Evolutionary conservation across 495 filamentous ascomycete genomes (phyloP).

Genomic region (Chaetomium cochliodes): DNA sequence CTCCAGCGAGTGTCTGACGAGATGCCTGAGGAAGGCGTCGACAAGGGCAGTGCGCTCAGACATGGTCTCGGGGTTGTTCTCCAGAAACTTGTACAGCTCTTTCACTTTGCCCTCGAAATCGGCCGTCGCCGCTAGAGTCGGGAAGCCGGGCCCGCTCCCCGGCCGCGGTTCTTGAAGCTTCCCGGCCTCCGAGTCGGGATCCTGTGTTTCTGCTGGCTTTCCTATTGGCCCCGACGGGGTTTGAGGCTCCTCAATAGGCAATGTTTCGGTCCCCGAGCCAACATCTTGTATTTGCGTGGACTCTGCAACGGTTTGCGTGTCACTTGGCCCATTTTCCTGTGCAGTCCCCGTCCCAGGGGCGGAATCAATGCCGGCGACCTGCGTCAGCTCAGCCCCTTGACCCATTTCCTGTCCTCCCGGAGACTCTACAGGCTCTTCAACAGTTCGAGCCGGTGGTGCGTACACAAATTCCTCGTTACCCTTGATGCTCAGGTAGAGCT

Average conservation of each 20-base stretch:
- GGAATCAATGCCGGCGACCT: neutral
- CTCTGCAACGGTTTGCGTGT: neutral
- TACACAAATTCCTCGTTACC: neutral
- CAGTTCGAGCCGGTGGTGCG: neutral
- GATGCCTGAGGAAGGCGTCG: constrained; percentile 20
- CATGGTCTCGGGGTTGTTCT: neutral
- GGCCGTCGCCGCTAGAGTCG: constrained; percentile 15
- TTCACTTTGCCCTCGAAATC: constrained; percentile 17
- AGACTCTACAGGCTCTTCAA: neutral
- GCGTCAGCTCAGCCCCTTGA: neutral
- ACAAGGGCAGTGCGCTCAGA: constrained; percentile 11
- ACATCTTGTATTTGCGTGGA: neutral
- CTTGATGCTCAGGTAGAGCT: constrained; percentile 19
- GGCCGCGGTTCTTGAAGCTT: neutral
- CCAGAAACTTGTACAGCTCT: constrained; percentile 11
- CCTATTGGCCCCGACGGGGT: neutral
- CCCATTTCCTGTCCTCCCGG: neutral
- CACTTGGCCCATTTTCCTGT: neutral
- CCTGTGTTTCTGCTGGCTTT: neutral
- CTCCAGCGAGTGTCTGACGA: constrained; percentile 24
- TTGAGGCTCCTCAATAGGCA: neutral
- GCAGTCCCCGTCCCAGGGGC: neutral
- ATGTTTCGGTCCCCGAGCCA: neutral
- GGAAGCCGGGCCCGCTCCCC: neutral
- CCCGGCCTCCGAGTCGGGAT: neutral